A percentile compares a stretch with the other conserved stretches of the same genome.
phyloP scores from a whole-genome alignment of 2,329 filamentous ascomycete genomes.

The Raffaelea ambrosiae region DNA sequence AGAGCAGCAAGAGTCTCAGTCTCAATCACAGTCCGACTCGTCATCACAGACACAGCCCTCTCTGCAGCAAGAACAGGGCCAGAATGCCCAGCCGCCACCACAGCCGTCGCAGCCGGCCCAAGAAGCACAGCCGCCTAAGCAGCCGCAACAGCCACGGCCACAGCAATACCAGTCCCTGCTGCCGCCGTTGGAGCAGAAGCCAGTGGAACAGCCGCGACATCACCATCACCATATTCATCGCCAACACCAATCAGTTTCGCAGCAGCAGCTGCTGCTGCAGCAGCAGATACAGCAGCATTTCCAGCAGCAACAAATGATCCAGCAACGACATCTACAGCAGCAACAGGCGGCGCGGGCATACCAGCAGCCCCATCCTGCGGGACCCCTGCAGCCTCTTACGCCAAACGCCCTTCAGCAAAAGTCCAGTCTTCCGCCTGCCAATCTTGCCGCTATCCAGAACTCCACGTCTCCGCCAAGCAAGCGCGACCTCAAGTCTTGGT shows the following conservation, averaged over 20 bases:
- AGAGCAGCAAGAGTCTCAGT: too few species aligned
- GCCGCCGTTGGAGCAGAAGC: too few species aligned
- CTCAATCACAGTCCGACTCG: too few species aligned
- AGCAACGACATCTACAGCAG: background rate
- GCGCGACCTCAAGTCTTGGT: constrained; percentile 90
- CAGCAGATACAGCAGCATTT: constrained; percentile 8
- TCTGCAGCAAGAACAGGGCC: background rate
- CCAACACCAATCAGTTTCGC: background rate
- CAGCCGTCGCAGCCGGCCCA: background rate
- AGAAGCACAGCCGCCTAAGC: background rate
- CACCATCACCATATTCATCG: background rate
- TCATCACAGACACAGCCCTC: too few species aligned
- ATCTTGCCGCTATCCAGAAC: constrained; percentile 22
- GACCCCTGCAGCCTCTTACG: constrained; percentile 4
- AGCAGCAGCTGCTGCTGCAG: background rate
- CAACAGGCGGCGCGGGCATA: background rate
- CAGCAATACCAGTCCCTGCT: background rate
- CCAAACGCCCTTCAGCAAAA: constrained; percentile 7
- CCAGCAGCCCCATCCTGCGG: background rate
- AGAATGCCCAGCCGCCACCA: background rate
- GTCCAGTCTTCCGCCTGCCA: constrained; percentile 4
- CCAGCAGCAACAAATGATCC: background rate
- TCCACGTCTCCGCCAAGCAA: constrained; percentile 68
- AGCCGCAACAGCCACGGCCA: constrained; percentile 2
- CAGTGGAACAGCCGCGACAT: background rate